Evolutionary conservation across 2,329 filamentous ascomycete genomes (phyloP).

Genomic region (Didymosphaeria variabile): DNA sequence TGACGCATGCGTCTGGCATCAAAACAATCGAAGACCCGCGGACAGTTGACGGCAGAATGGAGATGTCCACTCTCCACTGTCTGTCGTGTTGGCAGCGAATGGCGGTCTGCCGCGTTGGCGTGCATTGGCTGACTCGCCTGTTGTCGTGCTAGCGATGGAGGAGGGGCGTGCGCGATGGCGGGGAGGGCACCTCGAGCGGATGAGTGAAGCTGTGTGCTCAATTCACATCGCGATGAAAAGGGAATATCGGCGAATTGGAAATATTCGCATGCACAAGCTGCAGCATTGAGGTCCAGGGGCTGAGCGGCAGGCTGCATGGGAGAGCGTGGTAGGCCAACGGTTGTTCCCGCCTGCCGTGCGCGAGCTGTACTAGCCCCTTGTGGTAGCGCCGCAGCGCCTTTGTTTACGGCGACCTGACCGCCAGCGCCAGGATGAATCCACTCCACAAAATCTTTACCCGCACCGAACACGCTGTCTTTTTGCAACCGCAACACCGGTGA

Average conservation of each 20-base stretch:
- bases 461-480: slow-evolving; percentile 12
- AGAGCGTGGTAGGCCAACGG: slow-evolving; percentile 17
- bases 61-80: slow-evolving; percentile 8
- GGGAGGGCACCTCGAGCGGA: slow-evolving; percentile 3
- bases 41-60: neutral
- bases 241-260: slow-evolving; percentile 19
- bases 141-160: slow-evolving; percentile 6
- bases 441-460: slow-evolving; percentile 15
- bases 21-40: slow-evolving; percentile 6
- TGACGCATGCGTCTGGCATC: neutral
- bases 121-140: slow-evolving; percentile 17
- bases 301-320: slow-evolving; percentile 27
- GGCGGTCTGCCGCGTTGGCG: slow-evolving; percentile 20
- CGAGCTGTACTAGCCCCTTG: slow-evolving; percentile 4
- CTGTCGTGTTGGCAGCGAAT: slow-evolving; percentile 14
- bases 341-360: slow-evolving; percentile 6
- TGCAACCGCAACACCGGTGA: slow-evolving; percentile 5
- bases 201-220: neutral
- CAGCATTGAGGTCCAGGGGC: slow-evolving; percentile 15
- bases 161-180: neutral
- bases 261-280: slow-evolving; percentile 12
- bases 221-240: neutral
- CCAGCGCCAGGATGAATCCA: slow-evolving; percentile 4
- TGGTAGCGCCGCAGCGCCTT: slow-evolving; percentile 14
- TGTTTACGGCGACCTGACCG: slow-evolving; percentile 15